Evolutionary conservation across 2,329 filamentous ascomycete species (phyloP).

Genomic region (Arachnomyces sp.): DNA sequence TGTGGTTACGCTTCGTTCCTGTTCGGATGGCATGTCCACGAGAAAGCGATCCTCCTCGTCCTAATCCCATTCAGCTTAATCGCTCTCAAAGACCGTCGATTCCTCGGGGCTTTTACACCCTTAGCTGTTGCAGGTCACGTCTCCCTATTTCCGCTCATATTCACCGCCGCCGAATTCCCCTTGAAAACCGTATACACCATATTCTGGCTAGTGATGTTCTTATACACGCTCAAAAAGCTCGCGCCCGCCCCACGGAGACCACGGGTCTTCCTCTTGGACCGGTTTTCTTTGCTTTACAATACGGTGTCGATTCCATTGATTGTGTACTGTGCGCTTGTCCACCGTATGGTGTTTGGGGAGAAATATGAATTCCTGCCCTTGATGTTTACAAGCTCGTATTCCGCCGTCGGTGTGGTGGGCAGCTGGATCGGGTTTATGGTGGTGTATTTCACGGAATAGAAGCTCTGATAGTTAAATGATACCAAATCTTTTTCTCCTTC

Average conservation of each 20-base stretch:
- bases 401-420: slow-evolving; percentile 85
- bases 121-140: slow-evolving; percentile 90
- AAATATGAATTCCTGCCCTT: slow-evolving; percentile 83
- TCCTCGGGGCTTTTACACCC: slow-evolving; percentile 84
- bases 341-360: slow-evolving; percentile 71
- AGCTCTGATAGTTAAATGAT: background rate
- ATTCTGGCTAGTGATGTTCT: slow-evolving; percentile 80
- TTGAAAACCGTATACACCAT: slow-evolving; percentile 91
- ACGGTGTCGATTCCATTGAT: slow-evolving; percentile 83
- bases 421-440: slow-evolving; percentile 94
- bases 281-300: slow-evolving; percentile 85
- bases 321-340: slow-evolving; percentile 76
- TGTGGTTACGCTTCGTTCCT: slow-evolving; percentile 95
- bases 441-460: slow-evolving; percentile 63
- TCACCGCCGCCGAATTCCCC: slow-evolving; percentile 85
- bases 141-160: slow-evolving; percentile 87
- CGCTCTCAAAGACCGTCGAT: slow-evolving; percentile 79
- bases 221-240: slow-evolving; percentile 78
- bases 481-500: too few species aligned
- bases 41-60: slow-evolving; percentile 90
- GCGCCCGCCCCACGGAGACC: slow-evolving; percentile 72
- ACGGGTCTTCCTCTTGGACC: slow-evolving; percentile 84
- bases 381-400: slow-evolving; percentile 96
- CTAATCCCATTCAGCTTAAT: slow-evolving; percentile 93
- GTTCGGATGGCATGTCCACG: slow-evolving; percentile 97